Evolutionary conservation across 2,329 filamentous ascomycete genomes (phyloP), one percentile per base, ranked within the genome.

Genomic region (Pseudopithomyces maydicus): DNA sequence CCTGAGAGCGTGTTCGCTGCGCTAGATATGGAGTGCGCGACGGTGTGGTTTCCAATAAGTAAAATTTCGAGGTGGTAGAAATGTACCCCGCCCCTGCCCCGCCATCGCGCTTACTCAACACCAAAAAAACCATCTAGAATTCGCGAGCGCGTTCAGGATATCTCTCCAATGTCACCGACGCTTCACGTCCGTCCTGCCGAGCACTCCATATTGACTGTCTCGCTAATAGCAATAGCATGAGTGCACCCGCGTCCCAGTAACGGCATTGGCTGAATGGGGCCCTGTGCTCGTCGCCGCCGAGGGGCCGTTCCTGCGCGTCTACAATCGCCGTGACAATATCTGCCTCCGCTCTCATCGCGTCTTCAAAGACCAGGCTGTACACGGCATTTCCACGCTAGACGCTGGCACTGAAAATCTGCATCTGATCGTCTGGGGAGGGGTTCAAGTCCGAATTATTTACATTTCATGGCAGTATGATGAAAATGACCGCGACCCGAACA

Each of bases 281-380:
- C 58, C 70, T 12, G 63, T 77, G 54, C 59, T 81, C 17, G 65
- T 81, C 36, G 70, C 76, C 26, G 80, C 77, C 23, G 76, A 81
- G 64, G 80, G 80, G 23, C 71, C 74, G n/a, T 70, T 69, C 55
- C 52, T 82, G 46, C 73, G 66, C 39, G 72, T 78, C 43, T 79
- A 80, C 61, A 54, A 71, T 45, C 60, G 66, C 43, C 56, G 63
- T 29, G 59, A 62, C 33, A 68, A 64, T 17, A 58, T 59, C 15
- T 68, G 61, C 48, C 55, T 76, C 17, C 52, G 57, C 8, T 68
- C 70, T 47, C 68, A 83, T 48, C 74, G 74, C 22, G 75, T 92
- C 29, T 93, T 95, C 67, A 68, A 76, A 15, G 81, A 81, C n/a
- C 90, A 94, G 71, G 79, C 86, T 2, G 85, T 95, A 49, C 91